Evolutionary conservation across 768 basidiomycete species (phyloP).

Genomic region (Boletus vermiculosoides): DNA sequence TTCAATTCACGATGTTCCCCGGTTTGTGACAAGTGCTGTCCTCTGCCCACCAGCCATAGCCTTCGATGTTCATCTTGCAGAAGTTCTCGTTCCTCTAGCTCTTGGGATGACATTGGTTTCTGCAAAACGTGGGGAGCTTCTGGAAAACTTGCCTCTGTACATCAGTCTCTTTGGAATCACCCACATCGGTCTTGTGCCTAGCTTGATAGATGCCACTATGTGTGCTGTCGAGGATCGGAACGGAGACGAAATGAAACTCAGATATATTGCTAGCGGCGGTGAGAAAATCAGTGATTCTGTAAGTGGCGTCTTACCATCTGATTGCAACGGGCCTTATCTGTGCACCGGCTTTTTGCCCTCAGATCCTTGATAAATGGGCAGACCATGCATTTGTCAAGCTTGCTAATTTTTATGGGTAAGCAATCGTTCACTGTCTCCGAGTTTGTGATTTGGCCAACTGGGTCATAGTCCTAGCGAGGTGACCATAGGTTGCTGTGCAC

Average conservation of each 20-base stretch:
- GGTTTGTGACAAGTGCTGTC: background rate
- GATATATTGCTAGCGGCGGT: constrained; percentile 49
- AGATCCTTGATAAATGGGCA: constrained; percentile 49
- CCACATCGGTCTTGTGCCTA: constrained; percentile 52
- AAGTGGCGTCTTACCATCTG: constrained; percentile 11
- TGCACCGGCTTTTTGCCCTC: background rate
- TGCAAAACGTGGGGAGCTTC: constrained; percentile 37
- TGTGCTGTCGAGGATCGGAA: constrained; percentile 30
- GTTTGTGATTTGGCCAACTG: background rate
- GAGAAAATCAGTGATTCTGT: constrained; percentile 55
- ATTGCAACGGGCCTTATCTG: background rate
- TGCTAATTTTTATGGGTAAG: constrained; percentile 50
- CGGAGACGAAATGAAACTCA: constrained; percentile 33
- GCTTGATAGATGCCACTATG: constrained; percentile 51
- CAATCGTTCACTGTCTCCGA: background rate
- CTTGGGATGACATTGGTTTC: constrained; percentile 47
- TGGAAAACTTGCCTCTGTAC: constrained; percentile 44
- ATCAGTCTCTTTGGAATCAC: constrained; percentile 43
- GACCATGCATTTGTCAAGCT: constrained; percentile 43
- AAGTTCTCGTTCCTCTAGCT: constrained; percentile 41
- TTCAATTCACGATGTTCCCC: background rate
- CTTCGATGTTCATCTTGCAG: constrained; percentile 51
- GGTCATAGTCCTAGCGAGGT: constrained; percentile 45
- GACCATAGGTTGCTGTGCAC: constrained; percentile 50
- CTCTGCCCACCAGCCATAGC: constrained; percentile 40